Conservation (phyloP, 257 asterid species). For the Avicennia marina region DNA sequence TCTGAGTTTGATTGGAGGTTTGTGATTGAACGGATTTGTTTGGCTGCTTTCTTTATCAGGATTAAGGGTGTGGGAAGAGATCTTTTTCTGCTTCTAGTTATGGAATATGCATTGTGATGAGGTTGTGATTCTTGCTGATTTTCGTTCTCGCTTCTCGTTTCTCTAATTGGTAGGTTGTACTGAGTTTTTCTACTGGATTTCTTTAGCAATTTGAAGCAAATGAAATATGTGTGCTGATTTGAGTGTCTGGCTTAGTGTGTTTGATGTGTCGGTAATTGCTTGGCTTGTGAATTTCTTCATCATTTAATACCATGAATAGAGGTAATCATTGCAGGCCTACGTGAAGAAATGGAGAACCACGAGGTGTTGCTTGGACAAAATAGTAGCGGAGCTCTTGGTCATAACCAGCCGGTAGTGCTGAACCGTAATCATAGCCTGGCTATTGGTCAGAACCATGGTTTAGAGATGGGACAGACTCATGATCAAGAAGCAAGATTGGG, state of each 20-base stretch:
- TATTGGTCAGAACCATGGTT: constrained; percentile 44
- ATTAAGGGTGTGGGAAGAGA: neutral
- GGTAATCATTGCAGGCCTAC: constrained; percentile 18
- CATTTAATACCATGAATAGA: constrained; percentile 3
- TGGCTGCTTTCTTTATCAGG: neutral
- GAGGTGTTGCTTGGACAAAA: constrained; percentile 53
- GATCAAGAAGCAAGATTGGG: constrained; percentile 44
- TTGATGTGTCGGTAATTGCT: neutral
- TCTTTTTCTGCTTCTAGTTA: neutral
- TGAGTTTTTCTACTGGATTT: no score
- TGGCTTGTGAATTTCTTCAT: neutral
- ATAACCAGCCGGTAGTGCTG: constrained; percentile 46
- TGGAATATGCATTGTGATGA: neutral
- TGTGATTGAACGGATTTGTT: constrained; percentile 8
- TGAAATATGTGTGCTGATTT: no score
- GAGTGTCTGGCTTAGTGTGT: no score
- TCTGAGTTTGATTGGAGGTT: constrained; percentile 13
- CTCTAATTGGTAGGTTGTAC: neutral
- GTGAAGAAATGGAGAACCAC: constrained; percentile 49
- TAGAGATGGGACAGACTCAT: constrained; percentile 43
- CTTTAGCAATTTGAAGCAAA: no score
- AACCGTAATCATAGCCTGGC: constrained; percentile 46
- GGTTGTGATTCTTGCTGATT: neutral
- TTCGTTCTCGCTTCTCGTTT: neutral
- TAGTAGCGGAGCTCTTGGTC: constrained; percentile 36